Percentiles rank a stretch among this genome's conserved stretches.
Evolutionary conservation across 164 flowering plant species (phyloP).

Genomic region (Umbellularia californica): DNA sequence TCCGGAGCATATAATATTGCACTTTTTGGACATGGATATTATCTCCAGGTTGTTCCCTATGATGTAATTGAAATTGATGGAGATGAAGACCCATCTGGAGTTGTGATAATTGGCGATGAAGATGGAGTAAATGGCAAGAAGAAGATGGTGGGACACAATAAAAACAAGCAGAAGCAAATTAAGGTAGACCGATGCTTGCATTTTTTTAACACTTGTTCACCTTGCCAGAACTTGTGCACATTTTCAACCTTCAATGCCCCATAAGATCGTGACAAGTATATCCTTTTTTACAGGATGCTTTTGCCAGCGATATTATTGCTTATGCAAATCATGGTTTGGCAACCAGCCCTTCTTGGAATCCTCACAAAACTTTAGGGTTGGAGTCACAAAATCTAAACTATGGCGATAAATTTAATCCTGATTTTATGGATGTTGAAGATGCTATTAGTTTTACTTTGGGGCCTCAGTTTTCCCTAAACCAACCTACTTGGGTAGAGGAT

Average conservation of each 20-base stretch:
- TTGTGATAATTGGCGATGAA: constrained; percentile 4
- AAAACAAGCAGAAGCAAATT: constrained; percentile 1
- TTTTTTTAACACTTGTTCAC: background rate
- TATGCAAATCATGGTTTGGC: background rate
- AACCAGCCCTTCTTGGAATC: background rate
- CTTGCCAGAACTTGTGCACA: background rate
- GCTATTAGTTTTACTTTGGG: background rate
- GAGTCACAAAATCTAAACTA: constrained; percentile 4
- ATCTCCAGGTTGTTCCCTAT: constrained; percentile 15
- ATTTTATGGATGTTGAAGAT: constrained; percentile 2
- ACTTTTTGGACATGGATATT: background rate
- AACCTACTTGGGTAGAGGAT: constrained; percentile 7
- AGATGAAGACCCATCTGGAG: constrained; percentile 11
- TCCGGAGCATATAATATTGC: background rate
- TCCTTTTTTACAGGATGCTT: constrained; percentile 6
- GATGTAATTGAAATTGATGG: constrained; percentile 17
- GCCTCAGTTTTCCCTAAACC: constrained; percentile 5
- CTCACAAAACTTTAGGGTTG: background rate
- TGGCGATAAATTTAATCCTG: background rate
- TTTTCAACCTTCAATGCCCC: background rate
- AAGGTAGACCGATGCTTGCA: background rate
- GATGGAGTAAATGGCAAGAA: constrained; percentile 1
- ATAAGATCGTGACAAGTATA: background rate
- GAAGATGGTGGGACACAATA: background rate
- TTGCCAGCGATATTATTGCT: background rate